Evolutionary conservation across 2,329 filamentous ascomycete genomes (phyloP).

Genomic region (Aspergillus sojae): DNA sequence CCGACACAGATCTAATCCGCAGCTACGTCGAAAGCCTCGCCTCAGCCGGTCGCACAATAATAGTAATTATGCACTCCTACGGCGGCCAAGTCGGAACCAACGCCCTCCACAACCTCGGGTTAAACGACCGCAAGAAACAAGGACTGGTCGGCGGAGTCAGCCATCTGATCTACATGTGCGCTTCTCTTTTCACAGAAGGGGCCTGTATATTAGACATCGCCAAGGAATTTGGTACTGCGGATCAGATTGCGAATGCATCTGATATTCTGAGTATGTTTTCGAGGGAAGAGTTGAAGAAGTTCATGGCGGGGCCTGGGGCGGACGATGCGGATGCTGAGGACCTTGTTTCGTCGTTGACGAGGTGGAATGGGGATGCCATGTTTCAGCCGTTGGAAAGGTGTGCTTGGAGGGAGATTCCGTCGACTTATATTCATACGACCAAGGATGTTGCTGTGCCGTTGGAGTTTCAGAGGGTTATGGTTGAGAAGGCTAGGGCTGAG

Average conservation of each 20-base stretch:
- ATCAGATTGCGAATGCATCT: background rate
- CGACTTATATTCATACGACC: slow-evolving; percentile 3
- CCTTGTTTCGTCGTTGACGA: background rate
- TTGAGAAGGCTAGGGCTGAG: background rate
- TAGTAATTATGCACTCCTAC: slow-evolving; percentile 17
- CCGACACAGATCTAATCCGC: slow-evolving; percentile 5
- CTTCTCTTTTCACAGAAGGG: background rate
- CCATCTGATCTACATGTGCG: background rate
- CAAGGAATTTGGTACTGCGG: background rate
- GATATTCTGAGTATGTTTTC: background rate
- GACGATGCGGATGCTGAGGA: background rate
- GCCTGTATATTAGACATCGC: background rate
- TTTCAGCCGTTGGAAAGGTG: background rate
- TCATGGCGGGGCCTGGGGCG: background rate
- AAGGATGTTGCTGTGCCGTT: slow-evolving; percentile 10
- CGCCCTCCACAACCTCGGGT: background rate
- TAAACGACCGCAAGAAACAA: background rate
- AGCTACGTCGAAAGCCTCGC: slow-evolving; percentile 2
- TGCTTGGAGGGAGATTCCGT: slow-evolving; percentile 6
- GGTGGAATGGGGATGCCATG: background rate
- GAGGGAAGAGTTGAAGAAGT: background rate
- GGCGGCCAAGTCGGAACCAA: slow-evolving; percentile 15
- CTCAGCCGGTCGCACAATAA: background rate
- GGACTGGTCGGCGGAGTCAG: background rate
- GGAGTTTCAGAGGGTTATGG: slow-evolving; percentile 9